Conservation (phyloP, 148 eudicot species). For the Fagopyrum tataricum region DNA sequence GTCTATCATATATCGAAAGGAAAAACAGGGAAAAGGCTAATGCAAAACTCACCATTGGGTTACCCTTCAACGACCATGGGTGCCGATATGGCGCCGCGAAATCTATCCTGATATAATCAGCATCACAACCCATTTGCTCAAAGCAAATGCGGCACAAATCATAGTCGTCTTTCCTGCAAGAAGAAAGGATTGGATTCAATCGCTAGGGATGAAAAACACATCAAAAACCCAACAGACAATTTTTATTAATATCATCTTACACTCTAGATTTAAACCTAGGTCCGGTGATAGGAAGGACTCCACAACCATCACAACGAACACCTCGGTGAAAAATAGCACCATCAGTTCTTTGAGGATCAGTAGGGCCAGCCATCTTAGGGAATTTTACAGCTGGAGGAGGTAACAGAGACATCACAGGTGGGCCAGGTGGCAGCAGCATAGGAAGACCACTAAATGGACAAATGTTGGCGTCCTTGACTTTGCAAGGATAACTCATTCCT, state of each 20-base stretch:
- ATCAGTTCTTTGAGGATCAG: conserved; percentile 17
- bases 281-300: conserved; percentile 67
- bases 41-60: conserved; percentile 23
- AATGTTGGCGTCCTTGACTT: not conserved
- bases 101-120: conserved; percentile 63
- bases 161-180: conserved; percentile 57
- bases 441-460: conserved; percentile 37
- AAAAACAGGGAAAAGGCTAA: conserved; percentile 9
- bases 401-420: not conserved
- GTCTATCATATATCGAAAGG: not conserved
- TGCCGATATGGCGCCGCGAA: conserved; percentile 30
- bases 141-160: conserved; percentile 78
- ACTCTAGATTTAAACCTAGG: conserved; percentile 87
- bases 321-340: conserved; percentile 56
- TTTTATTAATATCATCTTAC: conserved; percentile 31
- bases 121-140: conserved; percentile 36
- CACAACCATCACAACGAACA: conserved; percentile 90
- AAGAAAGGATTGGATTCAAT: conserved; percentile 10
- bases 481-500: not conserved
- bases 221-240: not conserved
- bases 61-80: conserved; percentile 20
- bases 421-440: no score
- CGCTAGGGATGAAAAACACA: not conserved
- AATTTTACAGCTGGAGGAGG: no score
- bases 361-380: conserved; percentile 1